phyloP scores from a whole-genome alignment of 176 grass and related monocot species.

The Bromus sterilis region DNA sequence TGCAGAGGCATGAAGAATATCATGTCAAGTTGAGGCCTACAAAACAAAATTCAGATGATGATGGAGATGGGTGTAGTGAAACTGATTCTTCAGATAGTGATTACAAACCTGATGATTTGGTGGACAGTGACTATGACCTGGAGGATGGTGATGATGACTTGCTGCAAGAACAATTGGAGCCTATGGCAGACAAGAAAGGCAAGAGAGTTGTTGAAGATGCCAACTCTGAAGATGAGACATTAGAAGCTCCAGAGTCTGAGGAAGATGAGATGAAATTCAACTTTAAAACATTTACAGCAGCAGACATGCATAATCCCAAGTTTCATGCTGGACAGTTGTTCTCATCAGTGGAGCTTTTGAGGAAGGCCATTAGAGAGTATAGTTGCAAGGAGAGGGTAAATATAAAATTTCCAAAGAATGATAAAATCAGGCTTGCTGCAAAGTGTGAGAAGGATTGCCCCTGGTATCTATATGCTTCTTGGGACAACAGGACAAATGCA shows the following conservation, averaged over 20 bases:
- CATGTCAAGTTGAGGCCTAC: too few species aligned
- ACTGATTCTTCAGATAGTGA: too few species aligned
- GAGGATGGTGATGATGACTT: neutral
- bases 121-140: neutral
- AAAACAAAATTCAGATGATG: too few species aligned
- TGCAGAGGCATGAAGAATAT: too few species aligned
- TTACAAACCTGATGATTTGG: too few species aligned
- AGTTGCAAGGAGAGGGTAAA: neutral
- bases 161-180: neutral
- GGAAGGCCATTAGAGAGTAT: neutral
- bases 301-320: too few species aligned
- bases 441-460: neutral
- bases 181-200: neutral
- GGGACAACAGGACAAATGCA: neutral
- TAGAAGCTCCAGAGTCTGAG: neutral
- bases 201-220: neutral
- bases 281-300: too few species aligned
- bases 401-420: neutral
- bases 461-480: neutral
- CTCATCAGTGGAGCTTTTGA: neutral
- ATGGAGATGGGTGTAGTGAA: too few species aligned
- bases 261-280: too few species aligned
- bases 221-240: neutral
- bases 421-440: neutral
- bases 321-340: too few species aligned